phyloP scores from a whole-genome alignment of 108 stramenopile species.

The Cyclotella distinguenda region DNA sequence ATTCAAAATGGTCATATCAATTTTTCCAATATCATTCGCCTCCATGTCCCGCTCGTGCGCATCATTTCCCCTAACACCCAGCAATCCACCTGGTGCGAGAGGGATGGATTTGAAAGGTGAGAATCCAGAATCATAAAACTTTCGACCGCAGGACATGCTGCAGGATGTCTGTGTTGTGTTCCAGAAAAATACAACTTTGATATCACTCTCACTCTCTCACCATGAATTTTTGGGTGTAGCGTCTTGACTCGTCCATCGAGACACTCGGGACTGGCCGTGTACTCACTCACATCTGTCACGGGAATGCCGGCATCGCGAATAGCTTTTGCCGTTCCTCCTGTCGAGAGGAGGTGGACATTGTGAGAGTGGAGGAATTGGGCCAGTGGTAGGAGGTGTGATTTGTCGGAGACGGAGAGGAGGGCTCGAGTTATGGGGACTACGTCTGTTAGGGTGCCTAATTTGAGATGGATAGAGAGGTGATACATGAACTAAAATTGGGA shows the following conservation, averaged over 20 bases:
- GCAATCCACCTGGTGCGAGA: conserved; percentile 85
- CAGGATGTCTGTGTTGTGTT: conserved; percentile 88
- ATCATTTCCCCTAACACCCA: conserved; percentile 93
- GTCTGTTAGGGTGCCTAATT: conserved; percentile 65
- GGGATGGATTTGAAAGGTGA: conserved; percentile 95
- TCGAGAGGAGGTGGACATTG: conserved; percentile 93
- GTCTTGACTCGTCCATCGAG: conserved; percentile 99
- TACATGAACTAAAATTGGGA: no score
- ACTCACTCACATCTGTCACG: conserved; percentile 90
- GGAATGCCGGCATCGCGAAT: conserved; percentile 85
- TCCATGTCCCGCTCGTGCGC: conserved; percentile 88
- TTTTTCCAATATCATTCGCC: conserved; percentile 87
- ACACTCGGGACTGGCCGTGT: conserved; percentile 93
- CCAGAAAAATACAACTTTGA: no score
- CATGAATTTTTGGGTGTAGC: conserved; percentile 97
- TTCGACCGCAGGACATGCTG: conserved; percentile 95
- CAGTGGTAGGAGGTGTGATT: conserved; percentile 93
- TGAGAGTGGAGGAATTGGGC: conserved; percentile 75
- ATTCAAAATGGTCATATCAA: conserved; percentile 98
- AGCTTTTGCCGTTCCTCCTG: conserved; percentile 94
- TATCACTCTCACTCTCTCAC: no score
- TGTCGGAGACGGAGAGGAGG: conserved; percentile 95
- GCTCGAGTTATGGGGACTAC: conserved; percentile 87
- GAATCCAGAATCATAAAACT: conserved; percentile 95
- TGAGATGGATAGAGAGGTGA: not conserved